Evolutionary conservation across 75 land plant species (phyloP).

Genomic region (Pinus albicaulis): DNA sequence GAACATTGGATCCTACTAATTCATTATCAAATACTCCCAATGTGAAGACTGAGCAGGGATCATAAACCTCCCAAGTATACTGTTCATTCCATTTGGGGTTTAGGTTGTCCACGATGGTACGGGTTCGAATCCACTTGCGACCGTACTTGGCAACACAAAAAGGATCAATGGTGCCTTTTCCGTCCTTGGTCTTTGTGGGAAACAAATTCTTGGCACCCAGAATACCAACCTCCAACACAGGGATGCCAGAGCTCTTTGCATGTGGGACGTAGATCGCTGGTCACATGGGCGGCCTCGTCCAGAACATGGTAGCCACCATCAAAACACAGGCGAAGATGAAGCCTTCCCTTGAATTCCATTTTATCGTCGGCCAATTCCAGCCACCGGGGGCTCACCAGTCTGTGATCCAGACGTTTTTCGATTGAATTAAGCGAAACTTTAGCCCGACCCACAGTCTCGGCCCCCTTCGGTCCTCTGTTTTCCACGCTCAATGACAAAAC

Average conservation of each 20-base stretch:
- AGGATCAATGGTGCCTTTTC: conserved; percentile 71
- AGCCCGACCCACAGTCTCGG: conserved; percentile 40
- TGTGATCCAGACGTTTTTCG: conserved; percentile 42
- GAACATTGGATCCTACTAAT: conserved; percentile 16
- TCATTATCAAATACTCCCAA: conserved; percentile 59
- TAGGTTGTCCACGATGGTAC: conserved; percentile 73
- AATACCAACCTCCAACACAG: conserved; percentile 69
- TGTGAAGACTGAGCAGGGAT: conserved; percentile 85
- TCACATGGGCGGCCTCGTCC: conserved; percentile 66
- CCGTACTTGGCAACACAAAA: conserved; percentile 86
- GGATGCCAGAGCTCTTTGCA: conserved; percentile 61
- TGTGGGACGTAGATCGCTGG: conserved; percentile 67
- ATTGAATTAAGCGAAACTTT: conserved; percentile 25
- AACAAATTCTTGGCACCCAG: conserved; percentile 56
- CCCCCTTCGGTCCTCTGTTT: conserved; percentile 36
- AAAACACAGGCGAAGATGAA: conserved; percentile 44
- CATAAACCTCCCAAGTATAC: conserved; percentile 86
- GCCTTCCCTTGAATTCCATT: conserved; percentile 39
- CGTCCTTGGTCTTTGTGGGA: conserved; percentile 53
- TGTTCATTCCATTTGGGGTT: conserved; percentile 93
- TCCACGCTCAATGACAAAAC: conserved; percentile 50
- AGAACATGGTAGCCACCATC: conserved; percentile 74
- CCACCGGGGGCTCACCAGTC: conserved; percentile 39
- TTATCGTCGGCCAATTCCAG: conserved; percentile 35
- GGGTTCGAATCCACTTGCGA: conserved; percentile 81